Evolutionary conservation across 345 rosid species (phyloP), one percentile per base, ranked within the genome.

Genomic region (Eucalyptus marginata): DNA sequence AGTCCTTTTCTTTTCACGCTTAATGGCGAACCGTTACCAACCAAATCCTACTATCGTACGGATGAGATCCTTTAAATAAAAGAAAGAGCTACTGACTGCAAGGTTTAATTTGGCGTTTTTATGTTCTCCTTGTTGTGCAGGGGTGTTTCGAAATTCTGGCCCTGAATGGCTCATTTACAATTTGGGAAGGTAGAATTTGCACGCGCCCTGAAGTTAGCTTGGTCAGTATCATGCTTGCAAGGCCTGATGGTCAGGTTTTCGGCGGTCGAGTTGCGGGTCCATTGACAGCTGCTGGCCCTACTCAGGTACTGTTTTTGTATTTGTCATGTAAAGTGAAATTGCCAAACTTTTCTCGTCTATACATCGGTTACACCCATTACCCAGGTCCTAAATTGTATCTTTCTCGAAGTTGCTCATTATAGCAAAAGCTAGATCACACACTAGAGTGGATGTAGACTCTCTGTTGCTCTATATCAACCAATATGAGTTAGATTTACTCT

Each of bases 261-360:
- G 96, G 95, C 50, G 95, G 96, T 86, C 49, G 54, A 43, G 89
- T 94, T 90, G 92, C 86, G 6, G 92, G 94, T 49, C 88, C 92
- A 9, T 17, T 91, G 10, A 71, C 93, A 25, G 96, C 92, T 43
- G 94, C 90, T 47, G 52, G 88, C 58, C 92, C 90, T 31, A 50
- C 89, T 86, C 93, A 92, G 89, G 94, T 94, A 88, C 79, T 22
- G 83, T 40, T 36, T 40, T 18, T 18, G 44, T 89, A 83, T 20
- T 58, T 43, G 31, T 8, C 51, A 3, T 64, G 59, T 86, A 56
- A 51, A 49, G n/a, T 31, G n/a, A 49, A 36, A 46, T 49, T 29
- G 27, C 10, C 64, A 86, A 86, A 2, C 29, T 87, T 29, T 76
- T 68, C 31, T 87, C 9, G 56, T 27, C 3, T 29, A 18, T 62